These are phyloP conservation scores for Exserohilum turcica DNA, from an alignment of 2,329 filamentous ascomycete species.

Conservation along the genomic window DNA sequence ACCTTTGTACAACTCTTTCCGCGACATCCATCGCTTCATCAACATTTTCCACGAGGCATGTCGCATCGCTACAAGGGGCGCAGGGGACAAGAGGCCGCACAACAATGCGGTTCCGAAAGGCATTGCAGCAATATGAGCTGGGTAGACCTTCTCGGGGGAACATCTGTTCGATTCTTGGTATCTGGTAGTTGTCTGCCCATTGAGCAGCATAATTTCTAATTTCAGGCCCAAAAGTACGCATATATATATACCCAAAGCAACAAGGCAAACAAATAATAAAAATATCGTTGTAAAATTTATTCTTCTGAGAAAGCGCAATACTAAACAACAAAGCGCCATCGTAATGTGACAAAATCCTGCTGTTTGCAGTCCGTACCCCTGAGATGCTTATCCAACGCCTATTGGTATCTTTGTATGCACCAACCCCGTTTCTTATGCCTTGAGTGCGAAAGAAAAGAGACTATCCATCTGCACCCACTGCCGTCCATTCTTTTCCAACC, in stretches of 20 bases:
- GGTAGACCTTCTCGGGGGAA: neutral
- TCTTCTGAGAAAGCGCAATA: constrained; percentile 2
- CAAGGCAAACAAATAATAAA: neutral
- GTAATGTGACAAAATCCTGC: neutral
- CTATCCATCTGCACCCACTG: constrained; percentile 95
- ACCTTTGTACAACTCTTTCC: constrained; percentile 81
- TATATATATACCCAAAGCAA: constrained; percentile 17
- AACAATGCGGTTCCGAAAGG: constrained; percentile 8
- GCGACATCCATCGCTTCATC: constrained; percentile 63
- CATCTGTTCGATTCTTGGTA: neutral
- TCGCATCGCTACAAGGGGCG: constrained; percentile 38
- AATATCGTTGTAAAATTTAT: constrained; percentile 1
- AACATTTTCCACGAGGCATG: constrained; percentile 59
- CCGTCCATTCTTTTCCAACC: constrained; percentile 85
- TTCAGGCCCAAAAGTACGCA: neutral
- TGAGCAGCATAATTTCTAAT: constrained; percentile 11
- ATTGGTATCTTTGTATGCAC: constrained; percentile 1
- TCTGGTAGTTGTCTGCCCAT: neutral
- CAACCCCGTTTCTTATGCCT: constrained; percentile 13
- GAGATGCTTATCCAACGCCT: neutral
- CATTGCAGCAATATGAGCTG: constrained; percentile 18
- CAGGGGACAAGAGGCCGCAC: neutral
- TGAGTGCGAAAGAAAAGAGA: constrained; percentile 69
- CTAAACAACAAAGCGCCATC: constrained; percentile 6
- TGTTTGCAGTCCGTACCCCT: neutral